Conservation (phyloP, 768 basidiomycete species). For the Lentinula raphanica region DNA sequence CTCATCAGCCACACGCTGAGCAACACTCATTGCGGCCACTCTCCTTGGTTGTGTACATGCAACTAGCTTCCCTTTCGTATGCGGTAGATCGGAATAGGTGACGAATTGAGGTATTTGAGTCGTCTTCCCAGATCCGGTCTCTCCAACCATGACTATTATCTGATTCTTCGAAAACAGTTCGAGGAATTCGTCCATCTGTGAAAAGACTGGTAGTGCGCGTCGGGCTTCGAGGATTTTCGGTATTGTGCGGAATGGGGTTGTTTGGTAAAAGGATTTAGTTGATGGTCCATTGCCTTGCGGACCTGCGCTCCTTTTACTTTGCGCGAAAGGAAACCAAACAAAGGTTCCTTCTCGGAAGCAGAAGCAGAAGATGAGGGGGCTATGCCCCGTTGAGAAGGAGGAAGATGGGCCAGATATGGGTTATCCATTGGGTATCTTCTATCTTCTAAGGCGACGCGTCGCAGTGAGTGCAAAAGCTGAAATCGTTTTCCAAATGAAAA, state of each 20-base stretch:
- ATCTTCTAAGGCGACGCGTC: too few relatives aligned
- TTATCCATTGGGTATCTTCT: too few relatives aligned
- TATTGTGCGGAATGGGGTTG: conserved; percentile 72
- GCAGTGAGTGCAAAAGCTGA: not conserved
- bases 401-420: conserved; percentile 35
- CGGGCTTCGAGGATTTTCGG: conserved; percentile 77
- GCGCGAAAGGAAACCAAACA: conserved; percentile 71
- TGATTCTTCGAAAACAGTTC: conserved; percentile 72
- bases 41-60: conserved; percentile 96
- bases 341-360: conserved; percentile 43
- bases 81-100: conserved; percentile 87
- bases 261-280: conserved; percentile 87
- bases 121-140: conserved; percentile 50
- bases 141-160: conserved; percentile 87
- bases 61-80: conserved; percentile 83
- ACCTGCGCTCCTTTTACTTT: conserved; percentile 64
- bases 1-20: conserved; percentile 97
- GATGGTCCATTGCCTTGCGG: conserved; percentile 64
- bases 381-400: conserved; percentile 15
- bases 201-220: conserved; percentile 85
- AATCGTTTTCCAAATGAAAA: too few relatives aligned
- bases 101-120: conserved; percentile 87
- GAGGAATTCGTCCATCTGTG: conserved; percentile 91
- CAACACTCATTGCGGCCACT: conserved; percentile 97
- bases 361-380: conserved; percentile 6